Percentiles rank a stretch among this genome's conserved stretches.
Evolutionary conservation across 2,329 filamentous ascomycete species (phyloP).

Genomic region (Penicillium psychrosexuale): DNA sequence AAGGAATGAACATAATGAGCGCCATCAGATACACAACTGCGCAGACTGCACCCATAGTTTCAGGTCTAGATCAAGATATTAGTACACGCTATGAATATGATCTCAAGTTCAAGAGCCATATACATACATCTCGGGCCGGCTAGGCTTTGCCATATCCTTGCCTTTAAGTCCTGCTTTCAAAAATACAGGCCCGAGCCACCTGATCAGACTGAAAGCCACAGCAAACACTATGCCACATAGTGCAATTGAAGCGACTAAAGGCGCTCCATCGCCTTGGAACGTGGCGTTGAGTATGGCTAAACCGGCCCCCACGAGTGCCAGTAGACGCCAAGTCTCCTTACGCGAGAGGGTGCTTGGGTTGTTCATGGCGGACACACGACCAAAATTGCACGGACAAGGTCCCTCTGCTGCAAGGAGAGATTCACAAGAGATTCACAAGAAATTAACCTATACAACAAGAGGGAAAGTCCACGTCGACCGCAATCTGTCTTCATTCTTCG

Average conservation of each 20-base stretch:
- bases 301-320: conserved; percentile 66
- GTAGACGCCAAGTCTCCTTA: conserved; percentile 55
- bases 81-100: background rate
- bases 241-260: conserved; percentile 81
- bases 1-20: conserved; percentile 89
- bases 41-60: conserved; percentile 93
- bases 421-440: conserved; percentile 2
- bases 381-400: background rate
- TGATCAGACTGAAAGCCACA: conserved; percentile 77
- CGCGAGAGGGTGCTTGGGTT: conserved; percentile 44
- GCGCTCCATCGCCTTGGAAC: conserved; percentile 80
- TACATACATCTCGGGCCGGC: conserved; percentile 68
- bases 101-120: background rate
- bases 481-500: conserved; percentile 33
- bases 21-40: conserved; percentile 87
- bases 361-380: conserved; percentile 30
- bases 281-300: conserved; percentile 72
- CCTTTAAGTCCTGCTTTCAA: conserved; percentile 85
- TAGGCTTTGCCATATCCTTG: conserved; percentile 77
- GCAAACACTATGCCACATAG: conserved; percentile 83
- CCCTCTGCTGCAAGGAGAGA: conserved; percentile 1
- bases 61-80: conserved; percentile 56
- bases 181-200: conserved; percentile 90
- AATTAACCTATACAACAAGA: conserved; percentile 1
- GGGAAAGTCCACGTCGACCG: conserved; percentile 6